Percentiles rank a stretch among this genome's conserved stretches.
phyloP scores from a whole-genome alignment of 768 basidiomycete genomes.

The Boletus rubroflammeus region DNA sequence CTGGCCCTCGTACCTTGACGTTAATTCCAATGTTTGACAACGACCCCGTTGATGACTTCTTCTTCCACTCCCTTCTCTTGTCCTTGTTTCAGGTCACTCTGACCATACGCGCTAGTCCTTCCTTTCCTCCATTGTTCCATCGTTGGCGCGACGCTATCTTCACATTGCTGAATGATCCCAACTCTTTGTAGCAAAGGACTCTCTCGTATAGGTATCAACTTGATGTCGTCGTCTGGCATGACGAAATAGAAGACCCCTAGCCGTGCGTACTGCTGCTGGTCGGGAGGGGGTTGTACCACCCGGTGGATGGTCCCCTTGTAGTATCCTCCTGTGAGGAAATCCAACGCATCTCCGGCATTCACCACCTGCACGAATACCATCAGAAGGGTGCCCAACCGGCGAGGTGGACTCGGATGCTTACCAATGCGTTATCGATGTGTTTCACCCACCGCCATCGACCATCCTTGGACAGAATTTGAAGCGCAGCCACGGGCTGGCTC shows the following conservation, averaged over 20 bases:
- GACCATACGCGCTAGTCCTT: slow-evolving; percentile 51
- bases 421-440: slow-evolving; percentile 56
- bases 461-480: slow-evolving; percentile 53
- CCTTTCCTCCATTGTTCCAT: slow-evolving; percentile 52
- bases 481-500: slow-evolving; percentile 56
- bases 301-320: slow-evolving; percentile 61
- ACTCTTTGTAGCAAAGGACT: slow-evolving; percentile 47
- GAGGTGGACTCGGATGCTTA: slow-evolving; percentile 17
- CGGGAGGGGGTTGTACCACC: slow-evolving; percentile 54
- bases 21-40: slow-evolving; percentile 57
- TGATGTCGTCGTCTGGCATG: slow-evolving; percentile 48
- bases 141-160: slow-evolving; percentile 43
- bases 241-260: slow-evolving; percentile 59
- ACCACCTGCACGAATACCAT: slow-evolving; percentile 40
- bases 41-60: slow-evolving; percentile 50
- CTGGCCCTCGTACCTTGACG: neutral
- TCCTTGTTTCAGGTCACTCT: slow-evolving; percentile 40
- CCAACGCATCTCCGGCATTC: slow-evolving; percentile 57
- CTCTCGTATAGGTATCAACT: slow-evolving; percentile 41
- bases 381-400: neutral
- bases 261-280: slow-evolving; percentile 48
- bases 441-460: slow-evolving; percentile 56
- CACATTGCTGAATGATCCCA: slow-evolving; percentile 38
- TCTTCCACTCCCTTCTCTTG: slow-evolving; percentile 47
- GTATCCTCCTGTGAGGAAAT: slow-evolving; percentile 59